Evolutionary conservation across 116 monocot genomes (phyloP).

Genomic region (Zostera marina): DNA sequence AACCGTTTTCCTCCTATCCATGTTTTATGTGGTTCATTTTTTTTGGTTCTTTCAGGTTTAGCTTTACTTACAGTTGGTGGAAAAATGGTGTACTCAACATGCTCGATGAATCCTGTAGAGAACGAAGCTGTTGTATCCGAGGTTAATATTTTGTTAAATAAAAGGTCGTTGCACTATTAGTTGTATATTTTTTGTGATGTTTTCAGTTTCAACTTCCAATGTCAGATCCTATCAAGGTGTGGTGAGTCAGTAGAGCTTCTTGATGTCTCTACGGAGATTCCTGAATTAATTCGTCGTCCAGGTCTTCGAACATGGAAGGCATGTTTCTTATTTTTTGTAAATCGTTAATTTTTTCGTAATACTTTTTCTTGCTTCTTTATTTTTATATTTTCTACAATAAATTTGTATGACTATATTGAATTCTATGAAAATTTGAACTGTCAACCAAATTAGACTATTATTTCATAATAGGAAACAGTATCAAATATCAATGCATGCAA

Average conservation of each 20-base stretch:
- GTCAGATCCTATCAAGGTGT: slow-evolving; percentile 65
- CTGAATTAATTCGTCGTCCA: slow-evolving; percentile 55
- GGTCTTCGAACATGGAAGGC: slow-evolving; percentile 96
- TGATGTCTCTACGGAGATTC: slow-evolving; percentile 84
- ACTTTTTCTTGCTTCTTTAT: too few relatives aligned
- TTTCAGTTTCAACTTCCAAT: not conserved
- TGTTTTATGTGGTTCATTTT: not conserved
- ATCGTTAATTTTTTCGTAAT: not conserved
- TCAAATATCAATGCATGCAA: too few relatives aligned
- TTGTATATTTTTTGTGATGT: too few relatives aligned
- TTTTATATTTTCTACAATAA: too few relatives aligned
- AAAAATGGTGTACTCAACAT: slow-evolving; percentile 95
- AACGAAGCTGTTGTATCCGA: slow-evolving; percentile 96
- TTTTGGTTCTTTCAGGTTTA: slow-evolving; percentile 29
- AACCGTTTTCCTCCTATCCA: not conserved
- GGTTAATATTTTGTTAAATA: slow-evolving; percentile 17
- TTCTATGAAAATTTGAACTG: too few relatives aligned
- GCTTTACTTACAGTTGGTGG: slow-evolving; percentile 87
- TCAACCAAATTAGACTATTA: too few relatives aligned
- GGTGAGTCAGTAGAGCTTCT: slow-evolving; percentile 70
- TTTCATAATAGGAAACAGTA: too few relatives aligned
- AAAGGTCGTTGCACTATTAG: too few relatives aligned
- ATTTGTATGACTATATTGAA: too few relatives aligned
- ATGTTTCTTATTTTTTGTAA: slow-evolving; percentile 3
- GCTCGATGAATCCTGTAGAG: slow-evolving; percentile 99